Evolutionary conservation across 345 rosid species (phyloP).

Genomic region (Salix purpurea): DNA sequence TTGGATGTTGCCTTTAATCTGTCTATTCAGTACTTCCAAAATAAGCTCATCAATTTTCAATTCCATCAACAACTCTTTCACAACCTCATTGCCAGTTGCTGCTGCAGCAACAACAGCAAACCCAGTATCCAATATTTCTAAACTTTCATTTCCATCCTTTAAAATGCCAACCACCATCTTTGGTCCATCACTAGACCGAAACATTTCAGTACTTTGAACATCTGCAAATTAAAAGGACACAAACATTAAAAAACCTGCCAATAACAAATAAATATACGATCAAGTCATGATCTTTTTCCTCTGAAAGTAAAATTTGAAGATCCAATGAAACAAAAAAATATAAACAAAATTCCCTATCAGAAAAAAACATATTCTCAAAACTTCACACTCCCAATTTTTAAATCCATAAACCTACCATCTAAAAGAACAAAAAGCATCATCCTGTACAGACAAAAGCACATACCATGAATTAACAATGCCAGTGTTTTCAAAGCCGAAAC

Average conservation of each 20-base stretch:
- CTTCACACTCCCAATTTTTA: neutral
- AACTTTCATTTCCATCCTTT: conserved; percentile 38
- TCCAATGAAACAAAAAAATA: neutral
- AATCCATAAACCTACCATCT: neutral
- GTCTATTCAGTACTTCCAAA: conserved; percentile 47
- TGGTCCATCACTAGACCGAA: conserved; percentile 57
- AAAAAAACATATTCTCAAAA: neutral
- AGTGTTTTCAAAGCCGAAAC: conserved; percentile 55
- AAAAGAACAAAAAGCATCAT: neutral
- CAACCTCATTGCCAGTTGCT: conserved; percentile 79
- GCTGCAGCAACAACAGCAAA: conserved; percentile 70
- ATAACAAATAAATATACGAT: neutral
- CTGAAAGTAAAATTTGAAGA: neutral
- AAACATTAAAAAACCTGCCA: neutral
- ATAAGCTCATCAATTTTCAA: conserved; percentile 70
- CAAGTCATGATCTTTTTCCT: neutral
- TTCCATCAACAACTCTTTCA: conserved; percentile 77
- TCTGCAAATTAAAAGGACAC: conserved; percentile 39
- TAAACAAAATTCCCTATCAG: neutral
- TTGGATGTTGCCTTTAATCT: conserved; percentile 36
- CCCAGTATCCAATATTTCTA: conserved; percentile 48
- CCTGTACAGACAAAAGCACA: neutral
- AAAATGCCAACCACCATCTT: conserved; percentile 44
- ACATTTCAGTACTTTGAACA: conserved; percentile 59
- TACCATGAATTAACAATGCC: conserved; percentile 64